phyloP scores from a whole-genome alignment of 176 grass and related monocot genomes.

The Carex myosuroides region DNA sequence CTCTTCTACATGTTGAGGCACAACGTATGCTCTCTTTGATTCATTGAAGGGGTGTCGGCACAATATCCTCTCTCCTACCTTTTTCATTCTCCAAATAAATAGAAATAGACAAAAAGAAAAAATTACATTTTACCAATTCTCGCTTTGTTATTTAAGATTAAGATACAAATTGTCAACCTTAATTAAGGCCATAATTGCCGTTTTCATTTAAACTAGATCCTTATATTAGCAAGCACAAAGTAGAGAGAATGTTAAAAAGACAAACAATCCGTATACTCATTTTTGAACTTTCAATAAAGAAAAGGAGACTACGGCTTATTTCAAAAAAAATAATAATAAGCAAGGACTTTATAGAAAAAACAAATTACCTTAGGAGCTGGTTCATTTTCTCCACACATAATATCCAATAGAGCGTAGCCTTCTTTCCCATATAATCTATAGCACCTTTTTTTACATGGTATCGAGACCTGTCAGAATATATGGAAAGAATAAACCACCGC shows the following conservation, averaged over 20 bases:
- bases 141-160: neutral
- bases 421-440: conserved; percentile 92
- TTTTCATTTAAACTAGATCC: neutral
- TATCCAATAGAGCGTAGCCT: conserved; percentile 69
- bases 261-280: neutral
- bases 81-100: conserved; percentile 15
- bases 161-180: neutral
- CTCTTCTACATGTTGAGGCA: conserved; percentile 83
- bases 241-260: neutral
- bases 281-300: neutral
- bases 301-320: neutral
- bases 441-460: conserved; percentile 91
- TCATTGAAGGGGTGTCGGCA: conserved; percentile 95
- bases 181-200: neutral
- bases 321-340: conserved; percentile 1
- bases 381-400: conserved; percentile 83
- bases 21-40: conserved; percentile 90
- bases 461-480: conserved; percentile 59
- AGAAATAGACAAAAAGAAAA: conserved; percentile 5
- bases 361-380: conserved; percentile 63
- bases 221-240: neutral
- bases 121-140: neutral
- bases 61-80: conserved; percentile 85
- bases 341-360: neutral
- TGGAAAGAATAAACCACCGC: neutral